Base-by-base conservation (phyloP, 2,329 filamentous ascomycete genomes). In the Monilinia laxa region DNA sequence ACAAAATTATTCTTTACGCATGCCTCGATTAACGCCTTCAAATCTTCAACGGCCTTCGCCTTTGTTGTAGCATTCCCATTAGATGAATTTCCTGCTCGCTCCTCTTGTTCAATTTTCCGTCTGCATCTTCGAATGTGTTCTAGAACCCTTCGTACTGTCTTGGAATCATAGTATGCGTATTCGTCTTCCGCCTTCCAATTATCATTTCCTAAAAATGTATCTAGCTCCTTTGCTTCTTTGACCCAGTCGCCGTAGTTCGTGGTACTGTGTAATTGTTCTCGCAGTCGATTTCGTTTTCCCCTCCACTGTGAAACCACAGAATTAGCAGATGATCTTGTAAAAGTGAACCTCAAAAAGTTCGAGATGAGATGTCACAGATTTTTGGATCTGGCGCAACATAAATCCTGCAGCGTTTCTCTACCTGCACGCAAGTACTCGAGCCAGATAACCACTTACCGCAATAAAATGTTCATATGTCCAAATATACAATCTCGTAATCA, bases 1-100 rank as follows among this genome's bases (percentile, higher is more conserved):
- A 92, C 92, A 78, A 98, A 99, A 76, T 99, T 98, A 79, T 93
- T 96, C 84, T 97, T 99, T 73, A 97, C 90, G 76, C 93, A 98
- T 18, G 91, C 92, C 80, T 97, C 92, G 25, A 96, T 81, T 68
- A 98, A 79, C 0, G 84, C 84, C 69, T 88, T 89, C 65, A 99
- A 82, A 65, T 95, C 92, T 70, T 94, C 90, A 3, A 92, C 81
- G 0, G 88, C 83, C 67, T 84, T 81, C 76, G 35, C 80, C 80
- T 16, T 62, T 47, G 64, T 60, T 14, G 74, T 76, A 62, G 82
- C 79, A 38, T 75, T 73, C 51, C 77, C 78, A 71, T 74, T 72
- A 56, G 28, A 68, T 69, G 64, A 53, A 42, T 40, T 72, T 67
- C n/a, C 78, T 72, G 84, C 79, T 45, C 75, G 75, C 77, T 90